A percentile compares a stretch with the other conserved stretches of the same genome.
phyloP scores from a whole-genome alignment of 2,329 filamentous ascomycete species.

The Fusarium circinatum region DNA sequence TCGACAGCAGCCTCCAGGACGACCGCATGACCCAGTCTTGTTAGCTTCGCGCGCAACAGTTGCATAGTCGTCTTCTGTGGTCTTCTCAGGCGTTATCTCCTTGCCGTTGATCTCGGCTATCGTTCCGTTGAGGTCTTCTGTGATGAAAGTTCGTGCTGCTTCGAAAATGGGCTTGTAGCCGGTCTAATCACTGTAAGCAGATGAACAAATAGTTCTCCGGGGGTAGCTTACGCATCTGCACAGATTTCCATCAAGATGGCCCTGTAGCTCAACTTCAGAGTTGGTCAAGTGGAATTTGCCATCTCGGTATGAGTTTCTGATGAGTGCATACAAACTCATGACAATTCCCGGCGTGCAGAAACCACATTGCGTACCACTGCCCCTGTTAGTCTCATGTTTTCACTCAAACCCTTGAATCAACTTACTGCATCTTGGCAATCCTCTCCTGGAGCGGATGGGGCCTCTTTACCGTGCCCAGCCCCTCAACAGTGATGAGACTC shows the following conservation, averaged over 20 bases:
- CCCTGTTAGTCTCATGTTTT: fast-evolving
- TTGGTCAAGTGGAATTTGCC: not conserved
- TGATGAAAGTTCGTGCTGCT: constrained; percentile 1
- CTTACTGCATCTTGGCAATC: constrained; percentile 7
- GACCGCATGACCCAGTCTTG: not conserved
- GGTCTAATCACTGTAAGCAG: not conserved
- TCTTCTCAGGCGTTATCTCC: not conserved
- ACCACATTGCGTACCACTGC: not conserved
- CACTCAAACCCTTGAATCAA: fast-evolving
- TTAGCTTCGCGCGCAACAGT: not conserved
- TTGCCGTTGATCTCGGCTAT: not conserved
- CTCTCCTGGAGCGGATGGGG: not conserved
- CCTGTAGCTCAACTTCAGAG: not conserved
- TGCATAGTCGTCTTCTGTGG: not conserved
- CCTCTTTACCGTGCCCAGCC: not conserved
- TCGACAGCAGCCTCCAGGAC: not conserved
- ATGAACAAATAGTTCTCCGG: fast-evolving
- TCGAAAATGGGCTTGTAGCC: constrained; percentile 7
- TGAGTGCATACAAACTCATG: not conserved
- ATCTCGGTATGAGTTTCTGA: not conserved
- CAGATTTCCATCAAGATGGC: not conserved
- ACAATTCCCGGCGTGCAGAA: constrained; percentile 1
- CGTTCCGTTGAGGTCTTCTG: not conserved
- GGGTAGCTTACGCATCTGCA: not conserved
- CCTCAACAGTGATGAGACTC: constrained; percentile 4